These are phyloP conservation scores for Phialophora chinensis DNA, from an alignment of 2,329 filamentous ascomycete species.

Conservation along the genomic window DNA sequence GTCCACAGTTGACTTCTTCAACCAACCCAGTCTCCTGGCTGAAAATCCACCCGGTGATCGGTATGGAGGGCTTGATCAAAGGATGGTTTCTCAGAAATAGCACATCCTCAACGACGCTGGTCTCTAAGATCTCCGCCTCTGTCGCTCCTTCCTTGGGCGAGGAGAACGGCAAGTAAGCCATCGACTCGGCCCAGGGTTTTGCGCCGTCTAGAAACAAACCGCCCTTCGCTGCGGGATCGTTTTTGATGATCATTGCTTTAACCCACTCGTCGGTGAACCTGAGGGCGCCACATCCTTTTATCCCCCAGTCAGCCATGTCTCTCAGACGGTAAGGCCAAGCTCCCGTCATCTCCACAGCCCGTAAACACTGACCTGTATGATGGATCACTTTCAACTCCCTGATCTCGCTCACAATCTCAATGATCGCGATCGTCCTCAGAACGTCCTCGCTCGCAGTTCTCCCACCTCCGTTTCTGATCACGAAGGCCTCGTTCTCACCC, in stretches of 20 bases:
- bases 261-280: conserved; percentile 15
- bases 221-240: conserved; percentile 19
- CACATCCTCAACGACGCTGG: conserved; percentile 24
- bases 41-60: conserved; percentile 23
- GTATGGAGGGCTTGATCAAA: conserved; percentile 21
- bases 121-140: conserved; percentile 15
- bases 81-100: conserved; percentile 17
- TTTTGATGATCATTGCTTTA: conserved; percentile 10
- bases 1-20: conserved; percentile 22
- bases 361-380: conserved; percentile 16
- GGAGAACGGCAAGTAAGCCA: conserved; percentile 13
- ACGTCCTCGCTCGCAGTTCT: conserved; percentile 17
- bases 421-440: conserved; percentile 17
- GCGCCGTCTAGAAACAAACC: conserved; percentile 12
- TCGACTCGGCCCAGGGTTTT: conserved; percentile 11
- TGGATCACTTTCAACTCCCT: conserved; percentile 23
- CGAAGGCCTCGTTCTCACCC: conserved; percentile 18
- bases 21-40: conserved; percentile 11
- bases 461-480: conserved; percentile 24
- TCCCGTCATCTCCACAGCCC: background rate
- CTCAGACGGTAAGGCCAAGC: background rate
- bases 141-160: conserved; percentile 8
- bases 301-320: background rate
- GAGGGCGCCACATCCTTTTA: conserved; percentile 19
- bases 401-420: conserved; percentile 21